Evolutionary conservation across 2,329 filamentous ascomycete genomes (phyloP), one percentile per base, ranked within the genome.

Genomic region (Ceratocystis colombiana): DNA sequence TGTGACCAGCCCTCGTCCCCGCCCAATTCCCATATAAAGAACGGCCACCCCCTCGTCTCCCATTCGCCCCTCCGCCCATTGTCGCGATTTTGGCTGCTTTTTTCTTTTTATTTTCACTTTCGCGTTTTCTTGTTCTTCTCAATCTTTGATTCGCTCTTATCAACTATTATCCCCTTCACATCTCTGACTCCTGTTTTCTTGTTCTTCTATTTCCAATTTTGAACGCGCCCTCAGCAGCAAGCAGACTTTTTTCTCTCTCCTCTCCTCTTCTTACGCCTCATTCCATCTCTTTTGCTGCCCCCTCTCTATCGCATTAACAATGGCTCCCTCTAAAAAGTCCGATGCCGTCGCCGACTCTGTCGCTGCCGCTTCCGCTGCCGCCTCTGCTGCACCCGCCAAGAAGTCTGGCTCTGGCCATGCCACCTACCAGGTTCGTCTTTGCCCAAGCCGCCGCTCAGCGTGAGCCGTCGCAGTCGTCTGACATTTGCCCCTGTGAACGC

Each of bases 21-120:
- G 78, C 80, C 80, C 79, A 77, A 76, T 78, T 79, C 72, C 73
- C 74, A 84, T 84, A 84, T 84, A 84, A 84, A 82, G n/a, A 67
- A 74, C 8, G 33, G 74, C 77, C 77, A 77, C 46, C 64, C 76
- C 79, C 50, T 30, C 50, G 10, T 30, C 50, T 77, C 73, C 80
- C 79, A 80, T 74, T 73, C 74, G 73, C 73, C 75, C 76, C 74
- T 20, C n/a, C 10, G 50, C 50, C n/a, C 74, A 74, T 72, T 74
- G 72, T 75, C 73, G 71, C 72, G 73, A 71, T 71, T 71, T 73
- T 72, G 71, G 67, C 69, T 69, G 71, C 71, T 70, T 65, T 67
- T 69, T 69, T 63, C 44, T 25, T 67, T 67, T 68, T 66, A 68
- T 70, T 69, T 71, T 70, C 68, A 70, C 69, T 68, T 74, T 70